phyloP scores from a whole-genome alignment of 257 asterid species.

The Plantago elongata region DNA sequence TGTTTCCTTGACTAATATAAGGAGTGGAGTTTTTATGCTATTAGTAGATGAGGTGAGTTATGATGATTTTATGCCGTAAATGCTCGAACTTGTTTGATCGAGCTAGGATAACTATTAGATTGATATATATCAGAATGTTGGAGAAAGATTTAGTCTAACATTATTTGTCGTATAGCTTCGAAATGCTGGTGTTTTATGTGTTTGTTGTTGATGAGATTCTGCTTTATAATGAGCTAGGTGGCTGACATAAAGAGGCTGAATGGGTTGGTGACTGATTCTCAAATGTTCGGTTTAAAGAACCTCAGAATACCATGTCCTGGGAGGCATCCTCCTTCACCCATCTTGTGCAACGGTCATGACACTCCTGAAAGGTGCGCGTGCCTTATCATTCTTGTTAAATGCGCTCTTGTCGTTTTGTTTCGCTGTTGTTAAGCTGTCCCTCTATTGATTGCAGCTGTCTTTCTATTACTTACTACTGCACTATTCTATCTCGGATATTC shows the following conservation, averaged over 20 bases:
- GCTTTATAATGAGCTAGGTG: constrained; percentile 45
- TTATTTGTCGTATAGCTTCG: background rate
- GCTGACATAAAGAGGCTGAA: constrained; percentile 78
- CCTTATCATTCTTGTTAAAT: background rate
- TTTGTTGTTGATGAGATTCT: constrained; percentile 13
- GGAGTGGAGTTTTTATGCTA: background rate
- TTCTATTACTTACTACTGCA: no score
- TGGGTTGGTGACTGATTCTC: constrained; percentile 79
- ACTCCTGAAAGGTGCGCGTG: constrained; percentile 46
- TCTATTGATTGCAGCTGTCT: no score
- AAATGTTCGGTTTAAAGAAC: constrained; percentile 84
- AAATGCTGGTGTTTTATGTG: background rate
- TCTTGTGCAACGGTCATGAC: constrained; percentile 42
- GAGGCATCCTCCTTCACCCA: constrained; percentile 77
- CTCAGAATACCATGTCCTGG: constrained; percentile 83
- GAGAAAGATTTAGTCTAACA: background rate
- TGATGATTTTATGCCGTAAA: no score
- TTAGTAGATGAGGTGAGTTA: no score
- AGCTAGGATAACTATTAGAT: background rate
- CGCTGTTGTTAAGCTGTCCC: no score
- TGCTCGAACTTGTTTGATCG: no score
- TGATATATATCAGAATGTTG: background rate
- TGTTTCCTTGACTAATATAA: no score
- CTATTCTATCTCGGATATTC: no score
- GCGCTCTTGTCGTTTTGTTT: background rate